These are phyloP conservation scores for Cubamyces sp. DNA, from an alignment of 768 basidiomycete species.

Conservation along the genomic window DNA sequence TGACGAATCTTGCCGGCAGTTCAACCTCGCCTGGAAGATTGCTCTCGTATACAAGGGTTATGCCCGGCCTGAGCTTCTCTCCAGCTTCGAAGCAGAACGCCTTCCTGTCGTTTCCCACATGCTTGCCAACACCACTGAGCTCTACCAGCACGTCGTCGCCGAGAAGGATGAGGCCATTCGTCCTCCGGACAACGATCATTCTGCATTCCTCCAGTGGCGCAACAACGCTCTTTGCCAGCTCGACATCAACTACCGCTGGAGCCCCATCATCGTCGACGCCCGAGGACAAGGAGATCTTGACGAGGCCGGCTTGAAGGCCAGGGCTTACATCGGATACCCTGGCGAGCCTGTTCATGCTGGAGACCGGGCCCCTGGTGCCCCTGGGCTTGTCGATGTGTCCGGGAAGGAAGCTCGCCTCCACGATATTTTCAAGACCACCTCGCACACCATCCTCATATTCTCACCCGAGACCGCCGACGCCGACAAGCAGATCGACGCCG, in stretches of 20 bases:
- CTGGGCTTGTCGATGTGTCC: conserved; percentile 31
- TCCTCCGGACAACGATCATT: neutral
- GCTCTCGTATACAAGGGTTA: conserved; percentile 35
- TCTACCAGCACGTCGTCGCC: conserved; percentile 16
- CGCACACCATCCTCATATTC: conserved; percentile 25
- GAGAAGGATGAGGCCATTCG: neutral
- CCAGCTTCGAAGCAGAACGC: conserved; percentile 36
- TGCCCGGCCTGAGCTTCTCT: conserved; percentile 32
- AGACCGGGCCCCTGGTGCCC: conserved; percentile 51
- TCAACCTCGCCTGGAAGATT: conserved; percentile 39
- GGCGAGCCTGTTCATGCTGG: conserved; percentile 41
- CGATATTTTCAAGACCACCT: conserved; percentile 21
- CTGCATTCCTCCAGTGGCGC: conserved; percentile 31
- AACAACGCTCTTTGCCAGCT: conserved; percentile 42
- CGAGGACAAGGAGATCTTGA: conserved; percentile 20
- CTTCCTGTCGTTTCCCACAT: conserved; percentile 35
- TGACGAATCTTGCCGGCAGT: conserved; percentile 15
- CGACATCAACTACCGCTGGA: conserved; percentile 58
- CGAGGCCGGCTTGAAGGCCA: conserved; percentile 28
- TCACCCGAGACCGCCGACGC: conserved; percentile 2
- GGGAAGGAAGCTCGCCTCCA: conserved; percentile 31
- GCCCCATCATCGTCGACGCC: conserved; percentile 50
- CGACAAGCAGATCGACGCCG: neutral
- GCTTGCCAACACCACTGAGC: conserved; percentile 30
- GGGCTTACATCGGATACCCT: conserved; percentile 24